Conservation (phyloP, 306 rosid genomes). For the Vicia faba region DNA sequence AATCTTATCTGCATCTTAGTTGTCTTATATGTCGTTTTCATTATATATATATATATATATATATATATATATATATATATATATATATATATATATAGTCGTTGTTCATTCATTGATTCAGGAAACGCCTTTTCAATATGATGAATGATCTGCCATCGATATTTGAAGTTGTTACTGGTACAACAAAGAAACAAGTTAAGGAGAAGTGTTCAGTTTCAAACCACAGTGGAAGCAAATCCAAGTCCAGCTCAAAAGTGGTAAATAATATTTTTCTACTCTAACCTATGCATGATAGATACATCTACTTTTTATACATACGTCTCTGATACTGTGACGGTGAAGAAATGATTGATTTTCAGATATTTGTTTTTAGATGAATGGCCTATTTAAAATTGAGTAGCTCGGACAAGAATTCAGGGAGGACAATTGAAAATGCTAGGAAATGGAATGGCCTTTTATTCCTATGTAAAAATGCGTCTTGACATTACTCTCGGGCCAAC, state of each 20-base stretch:
- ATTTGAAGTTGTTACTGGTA: slow-evolving; percentile 82
- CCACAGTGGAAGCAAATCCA: slow-evolving; percentile 74
- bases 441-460: too few species aligned
- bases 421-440: too few species aligned
- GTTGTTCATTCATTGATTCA: slow-evolving; percentile 43
- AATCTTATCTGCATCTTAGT: slow-evolving; percentile 22
- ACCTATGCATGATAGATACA: slow-evolving; percentile 1
- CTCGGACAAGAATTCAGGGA: too few species aligned
- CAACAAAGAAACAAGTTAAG: slow-evolving; percentile 79
- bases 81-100: too few species aligned
- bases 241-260: slow-evolving; percentile 72
- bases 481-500: too few species aligned
- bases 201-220: slow-evolving; percentile 74
- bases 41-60: too few species aligned
- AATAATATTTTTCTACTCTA: slow-evolving; percentile 30
- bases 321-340: slow-evolving; percentile 8
- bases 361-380: slow-evolving; percentile 24
- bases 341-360: slow-evolving; percentile 14
- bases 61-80: too few species aligned
- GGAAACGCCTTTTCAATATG: slow-evolving; percentile 86
- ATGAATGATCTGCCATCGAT: slow-evolving; percentile 82
- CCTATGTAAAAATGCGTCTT: too few species aligned
- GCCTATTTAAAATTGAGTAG: too few species aligned
- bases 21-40: too few species aligned
- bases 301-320: slow-evolving; percentile 25